These are phyloP conservation scores for Cystofilobasidium macerans DNA, from an alignment of 768 basidiomycete genomes.

Conservation along the genomic window DNA sequence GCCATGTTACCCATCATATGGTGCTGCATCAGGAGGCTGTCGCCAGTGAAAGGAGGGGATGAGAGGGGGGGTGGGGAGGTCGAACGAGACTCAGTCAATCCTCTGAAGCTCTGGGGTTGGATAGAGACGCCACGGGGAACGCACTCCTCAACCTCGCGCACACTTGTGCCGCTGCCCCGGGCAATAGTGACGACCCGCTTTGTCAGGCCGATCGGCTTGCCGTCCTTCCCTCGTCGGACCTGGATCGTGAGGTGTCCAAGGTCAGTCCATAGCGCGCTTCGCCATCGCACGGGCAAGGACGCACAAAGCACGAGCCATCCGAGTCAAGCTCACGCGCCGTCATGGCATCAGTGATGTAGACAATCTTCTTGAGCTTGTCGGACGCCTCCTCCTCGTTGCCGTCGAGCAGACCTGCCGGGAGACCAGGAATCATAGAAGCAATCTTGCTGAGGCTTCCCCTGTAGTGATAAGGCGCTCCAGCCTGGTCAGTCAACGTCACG, in stretches of 20 bases:
- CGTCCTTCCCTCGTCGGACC: slow-evolving; percentile 36
- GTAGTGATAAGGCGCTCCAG: slow-evolving; percentile 14
- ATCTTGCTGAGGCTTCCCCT: slow-evolving; percentile 99
- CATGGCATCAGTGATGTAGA: slow-evolving; percentile 98
- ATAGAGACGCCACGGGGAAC: too few relatives aligned
- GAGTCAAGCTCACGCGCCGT: slow-evolving; percentile 84
- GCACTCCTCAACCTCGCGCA: slow-evolving; percentile 90
- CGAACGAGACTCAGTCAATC: too few relatives aligned
- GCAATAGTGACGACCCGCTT: slow-evolving; percentile 85
- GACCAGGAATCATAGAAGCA: slow-evolving; percentile 95
- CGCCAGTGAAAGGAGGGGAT: not conserved
- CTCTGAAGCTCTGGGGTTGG: too few relatives aligned
- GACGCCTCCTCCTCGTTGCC: slow-evolving; percentile 84
- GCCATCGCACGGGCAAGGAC: slow-evolving; percentile 13
- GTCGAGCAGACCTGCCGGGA: slow-evolving; percentile 79
- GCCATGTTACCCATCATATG: slow-evolving; percentile 99
- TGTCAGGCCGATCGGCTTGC: slow-evolving; percentile 53
- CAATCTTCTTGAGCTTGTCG: slow-evolving; percentile 86
- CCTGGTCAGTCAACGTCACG: not conserved
- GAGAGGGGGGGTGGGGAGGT: too few relatives aligned
- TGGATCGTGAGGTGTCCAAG: not conserved
- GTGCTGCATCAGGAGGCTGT: slow-evolving; percentile 75
- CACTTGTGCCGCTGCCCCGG: slow-evolving; percentile 81
- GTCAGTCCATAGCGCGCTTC: not conserved
- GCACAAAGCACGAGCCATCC: slow-evolving; percentile 81